Base-by-base conservation (phyloP, 2,329 filamentous ascomycete species). In the Fusarium floridanum region DNA sequence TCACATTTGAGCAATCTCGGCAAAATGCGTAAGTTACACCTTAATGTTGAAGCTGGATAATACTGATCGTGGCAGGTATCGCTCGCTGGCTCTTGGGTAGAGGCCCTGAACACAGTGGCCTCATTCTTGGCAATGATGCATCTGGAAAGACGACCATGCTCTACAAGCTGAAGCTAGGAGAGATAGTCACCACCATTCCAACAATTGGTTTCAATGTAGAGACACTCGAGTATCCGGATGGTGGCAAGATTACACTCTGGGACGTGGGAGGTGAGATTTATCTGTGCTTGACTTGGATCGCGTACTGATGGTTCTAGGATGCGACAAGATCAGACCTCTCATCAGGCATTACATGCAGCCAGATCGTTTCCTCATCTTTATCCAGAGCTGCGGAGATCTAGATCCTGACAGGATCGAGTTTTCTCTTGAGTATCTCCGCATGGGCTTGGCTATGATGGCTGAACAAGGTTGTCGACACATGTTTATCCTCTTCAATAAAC, bases 191-290 rank as follows among this genome's bases (percentile, higher is more conserved):
- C 80, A 97, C 95, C 73, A 97, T 98, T 81, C 95, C 95, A 72
- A 98, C 95, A 77, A 97, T 98, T 82, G 95, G 92, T 70, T 98
- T 98, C 87, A 98, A 98, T 81, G 94, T 98, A 73, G 95, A 98
- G 85, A 94, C 91, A 3, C 92, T 95, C 0, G 71, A 76, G 2
- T 68, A 74, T 48, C 37, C 70, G 0, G 63, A 74, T 55, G 72
- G 76, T 6, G 69, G 68, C 8, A 76, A 73, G 12, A 66, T 81
- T 2, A 76, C 74, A 0, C 56, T 81, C 2, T 81, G 80, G 80
- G 79, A 81, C 22, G 66, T 80, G 10, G 80, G 80, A 72, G 80
- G 80, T 80, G 16, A 63, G 71, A 6, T 16, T 22, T 24, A 20
- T 6, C 41, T 16, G 41, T 24, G 32, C 12, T 45, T 24, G 12